These are phyloP conservation scores for Trichoderma guizhouense DNA, from an alignment of 2,329 filamentous ascomycete genomes.

Conservation along the genomic window DNA sequence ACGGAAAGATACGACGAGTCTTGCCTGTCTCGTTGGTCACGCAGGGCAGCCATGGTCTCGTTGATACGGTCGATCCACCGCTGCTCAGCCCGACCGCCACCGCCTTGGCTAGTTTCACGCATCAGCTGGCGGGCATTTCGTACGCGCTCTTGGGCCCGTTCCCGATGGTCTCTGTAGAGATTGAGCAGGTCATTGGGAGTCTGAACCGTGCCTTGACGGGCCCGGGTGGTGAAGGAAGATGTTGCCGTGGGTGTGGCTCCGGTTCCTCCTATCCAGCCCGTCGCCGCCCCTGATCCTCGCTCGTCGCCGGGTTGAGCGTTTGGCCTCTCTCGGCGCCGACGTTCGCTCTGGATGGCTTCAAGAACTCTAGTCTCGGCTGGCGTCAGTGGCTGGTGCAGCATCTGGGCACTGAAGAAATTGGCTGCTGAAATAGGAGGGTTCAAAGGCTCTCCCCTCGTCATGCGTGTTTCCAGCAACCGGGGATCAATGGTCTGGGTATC, in stretches of 20 bases:
- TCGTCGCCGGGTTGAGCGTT: conserved; percentile 28
- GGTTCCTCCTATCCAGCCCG: conserved; percentile 9
- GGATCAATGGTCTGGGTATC: conserved; percentile 55
- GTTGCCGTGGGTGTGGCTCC: conserved; percentile 21
- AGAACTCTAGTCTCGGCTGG: conserved; percentile 54
- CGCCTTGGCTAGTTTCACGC: conserved; percentile 24
- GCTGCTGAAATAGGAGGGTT: conserved; percentile 23
- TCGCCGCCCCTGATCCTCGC: conserved; percentile 20
- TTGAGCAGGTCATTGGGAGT: conserved; percentile 39
- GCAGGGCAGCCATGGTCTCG: conserved; percentile 36
- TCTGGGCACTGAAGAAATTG: not conserved
- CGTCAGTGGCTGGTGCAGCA: conserved; percentile 49
- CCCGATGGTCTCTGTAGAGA: conserved; percentile 37
- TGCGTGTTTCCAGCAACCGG: conserved; percentile 46
- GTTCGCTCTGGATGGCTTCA: conserved; percentile 53
- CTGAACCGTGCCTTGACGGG: conserved; percentile 35
- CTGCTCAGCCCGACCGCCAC: conserved; percentile 28
- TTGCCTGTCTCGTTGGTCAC: conserved; percentile 36
- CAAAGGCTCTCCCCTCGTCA: conserved; percentile 37
- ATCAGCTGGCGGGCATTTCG: conserved; percentile 34
- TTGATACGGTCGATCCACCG: conserved; percentile 35
- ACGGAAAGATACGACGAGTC: conserved; percentile 37
- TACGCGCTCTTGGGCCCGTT: conserved; percentile 33
- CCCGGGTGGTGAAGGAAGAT: conserved; percentile 28
- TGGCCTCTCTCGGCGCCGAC: conserved; percentile 47